Conservation (phyloP, 2,329 filamentous ascomycete genomes). For the Hypoxylon sp. region DNA sequence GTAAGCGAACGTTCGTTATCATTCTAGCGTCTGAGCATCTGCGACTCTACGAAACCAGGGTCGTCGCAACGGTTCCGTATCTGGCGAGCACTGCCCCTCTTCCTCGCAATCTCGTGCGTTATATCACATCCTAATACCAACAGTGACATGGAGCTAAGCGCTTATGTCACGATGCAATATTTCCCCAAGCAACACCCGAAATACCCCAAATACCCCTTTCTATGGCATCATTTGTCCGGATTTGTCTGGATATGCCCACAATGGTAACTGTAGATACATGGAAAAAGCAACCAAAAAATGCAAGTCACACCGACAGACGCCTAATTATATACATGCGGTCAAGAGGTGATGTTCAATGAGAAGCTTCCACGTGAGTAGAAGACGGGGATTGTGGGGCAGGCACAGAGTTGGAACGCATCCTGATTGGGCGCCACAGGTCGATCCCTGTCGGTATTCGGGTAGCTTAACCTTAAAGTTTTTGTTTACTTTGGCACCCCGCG, state of each 20-base stretch:
- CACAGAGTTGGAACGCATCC: constrained; percentile 21
- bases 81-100: constrained; percentile 1
- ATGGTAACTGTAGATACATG: constrained; percentile 19
- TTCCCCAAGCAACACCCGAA: constrained; percentile 14
- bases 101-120: neutral
- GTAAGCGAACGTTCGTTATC: constrained; percentile 15
- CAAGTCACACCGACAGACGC: constrained; percentile 37
- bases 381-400: constrained; percentile 32
- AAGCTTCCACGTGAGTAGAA: constrained; percentile 43
- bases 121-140: constrained; percentile 13
- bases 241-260: constrained; percentile 1
- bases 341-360: constrained; percentile 39
- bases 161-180: constrained; percentile 33
- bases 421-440: constrained; percentile 29
- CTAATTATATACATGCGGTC: constrained; percentile 39
- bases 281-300: constrained; percentile 10
- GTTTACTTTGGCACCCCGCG: constrained; percentile 53
- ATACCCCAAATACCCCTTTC: constrained; percentile 1
- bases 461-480: constrained; percentile 38
- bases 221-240: constrained; percentile 17
- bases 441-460: constrained; percentile 31
- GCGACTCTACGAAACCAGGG: neutral
- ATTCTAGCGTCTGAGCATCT: constrained; percentile 16
- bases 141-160: constrained; percentile 22
- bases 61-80: constrained; percentile 19